phyloP scores from a whole-genome alignment of 2,329 filamentous ascomycete genomes.

The Pyrenophora seminiperda region DNA sequence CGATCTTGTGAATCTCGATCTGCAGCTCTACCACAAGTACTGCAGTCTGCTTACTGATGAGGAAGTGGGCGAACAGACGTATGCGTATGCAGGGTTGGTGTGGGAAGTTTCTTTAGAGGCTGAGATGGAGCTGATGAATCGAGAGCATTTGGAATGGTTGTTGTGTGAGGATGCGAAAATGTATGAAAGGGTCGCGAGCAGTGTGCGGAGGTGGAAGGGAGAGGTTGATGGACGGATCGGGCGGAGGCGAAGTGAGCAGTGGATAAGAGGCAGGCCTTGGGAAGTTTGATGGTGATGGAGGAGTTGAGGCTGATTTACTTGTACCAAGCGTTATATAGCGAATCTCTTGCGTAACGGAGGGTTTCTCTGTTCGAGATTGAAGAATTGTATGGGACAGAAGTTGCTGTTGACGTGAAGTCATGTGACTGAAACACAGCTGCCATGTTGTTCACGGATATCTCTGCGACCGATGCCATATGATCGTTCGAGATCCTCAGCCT shows the following conservation, averaged over 20 bases:
- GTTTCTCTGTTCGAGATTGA: no score
- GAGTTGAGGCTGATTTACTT: background rate
- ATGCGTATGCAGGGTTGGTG: background rate
- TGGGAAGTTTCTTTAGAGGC: background rate
- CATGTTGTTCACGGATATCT: no score
- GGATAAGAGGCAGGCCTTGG: background rate
- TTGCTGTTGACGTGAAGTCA: no score
- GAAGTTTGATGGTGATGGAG: background rate
- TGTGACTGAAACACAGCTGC: no score
- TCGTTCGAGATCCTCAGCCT: no score
- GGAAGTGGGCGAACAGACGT: background rate
- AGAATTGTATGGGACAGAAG: no score
- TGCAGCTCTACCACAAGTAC: conserved; percentile 2
- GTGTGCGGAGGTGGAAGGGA: conserved; percentile 2
- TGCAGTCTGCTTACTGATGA: background rate
- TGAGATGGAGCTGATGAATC: background rate
- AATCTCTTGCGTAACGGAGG: no score
- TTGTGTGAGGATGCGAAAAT: background rate
- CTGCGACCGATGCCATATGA: no score
- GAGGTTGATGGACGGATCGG: background rate
- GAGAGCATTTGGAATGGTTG: background rate
- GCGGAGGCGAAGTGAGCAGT: background rate
- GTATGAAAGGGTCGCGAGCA: background rate
- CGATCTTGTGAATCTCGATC: background rate
- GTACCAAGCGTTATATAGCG: no score